Evolutionary conservation across 441 rosid species (phyloP).

Genomic region (Jatropha podagrica): DNA sequence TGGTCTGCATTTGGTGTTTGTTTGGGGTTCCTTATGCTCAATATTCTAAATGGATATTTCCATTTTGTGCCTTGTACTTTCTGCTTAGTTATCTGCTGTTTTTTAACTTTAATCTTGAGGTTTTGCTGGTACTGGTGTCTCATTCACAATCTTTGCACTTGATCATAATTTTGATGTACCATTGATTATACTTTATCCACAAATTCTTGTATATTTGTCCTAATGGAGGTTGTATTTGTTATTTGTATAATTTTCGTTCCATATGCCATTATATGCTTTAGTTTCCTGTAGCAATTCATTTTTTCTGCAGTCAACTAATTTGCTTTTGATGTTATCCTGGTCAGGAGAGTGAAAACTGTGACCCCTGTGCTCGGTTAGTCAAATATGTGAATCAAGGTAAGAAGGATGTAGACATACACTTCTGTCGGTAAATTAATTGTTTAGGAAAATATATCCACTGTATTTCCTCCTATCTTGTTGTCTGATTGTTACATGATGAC

Average conservation of each 20-base stretch:
- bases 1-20: not conserved
- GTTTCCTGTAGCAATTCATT: not conserved
- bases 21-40: no score
- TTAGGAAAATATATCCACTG: not conserved
- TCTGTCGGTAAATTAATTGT: not conserved
- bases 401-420: not conserved
- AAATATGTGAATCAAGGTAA: conserved; percentile 43
- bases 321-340: conserved; percentile 5
- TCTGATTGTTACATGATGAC: not conserved
- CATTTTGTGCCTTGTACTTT: not conserved
- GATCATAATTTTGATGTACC: not conserved
- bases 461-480: not conserved
- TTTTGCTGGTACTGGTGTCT: not conserved
- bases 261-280: not conserved
- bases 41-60: not conserved
- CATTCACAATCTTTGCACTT: not conserved
- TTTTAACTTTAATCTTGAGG: not conserved
- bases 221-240: not conserved
- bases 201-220: not conserved
- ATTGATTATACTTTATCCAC: conserved; percentile 6
- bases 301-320: conserved; percentile 16
- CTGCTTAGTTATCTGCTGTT: not conserved
- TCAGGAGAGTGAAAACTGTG: conserved; percentile 33
- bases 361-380: conserved; percentile 41
- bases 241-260: not conserved